Conservation (phyloP, 305 asterid genomes). For the Vinca major region DNA sequence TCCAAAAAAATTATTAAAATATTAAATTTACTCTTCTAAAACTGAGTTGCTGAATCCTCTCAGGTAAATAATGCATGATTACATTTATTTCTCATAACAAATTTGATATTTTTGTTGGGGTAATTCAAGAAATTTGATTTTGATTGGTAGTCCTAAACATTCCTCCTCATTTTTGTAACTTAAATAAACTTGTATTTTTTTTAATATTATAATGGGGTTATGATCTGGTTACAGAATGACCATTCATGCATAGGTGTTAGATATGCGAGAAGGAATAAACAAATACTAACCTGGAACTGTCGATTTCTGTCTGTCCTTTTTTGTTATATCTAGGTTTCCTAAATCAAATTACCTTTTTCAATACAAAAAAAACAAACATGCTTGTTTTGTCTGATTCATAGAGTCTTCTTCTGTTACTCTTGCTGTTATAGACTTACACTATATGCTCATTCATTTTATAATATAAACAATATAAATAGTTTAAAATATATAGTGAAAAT, state of each 20-base stretch:
- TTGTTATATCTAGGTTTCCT: conserved; percentile 5
- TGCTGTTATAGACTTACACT: not conserved
- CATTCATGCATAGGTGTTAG: not conserved
- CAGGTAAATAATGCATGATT: too few relatives aligned
- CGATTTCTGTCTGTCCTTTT: not conserved
- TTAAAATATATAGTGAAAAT: too few relatives aligned
- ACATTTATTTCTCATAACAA: too few relatives aligned
- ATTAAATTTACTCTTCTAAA: too few relatives aligned
- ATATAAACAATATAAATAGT: too few relatives aligned
- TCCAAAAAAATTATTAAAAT: too few relatives aligned
- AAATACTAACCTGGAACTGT: not conserved
- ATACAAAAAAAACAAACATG: not conserved
- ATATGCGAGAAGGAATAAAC: conserved; percentile 2
- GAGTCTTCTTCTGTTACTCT: not conserved
- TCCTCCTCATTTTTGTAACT: not conserved
- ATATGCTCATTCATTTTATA: too few relatives aligned
- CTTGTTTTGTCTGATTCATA: not conserved
- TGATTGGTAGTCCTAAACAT: not conserved
- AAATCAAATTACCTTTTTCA: not conserved
- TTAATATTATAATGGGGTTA: not conserved
- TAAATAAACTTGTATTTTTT: not conserved
- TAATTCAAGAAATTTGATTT: not conserved
- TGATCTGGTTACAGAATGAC: conserved; percentile 5
- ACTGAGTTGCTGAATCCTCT: too few relatives aligned
- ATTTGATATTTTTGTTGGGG: not conserved